phyloP scores from a whole-genome alignment of 495 filamentous ascomycete genomes.

The Aspergillus campestris region DNA sequence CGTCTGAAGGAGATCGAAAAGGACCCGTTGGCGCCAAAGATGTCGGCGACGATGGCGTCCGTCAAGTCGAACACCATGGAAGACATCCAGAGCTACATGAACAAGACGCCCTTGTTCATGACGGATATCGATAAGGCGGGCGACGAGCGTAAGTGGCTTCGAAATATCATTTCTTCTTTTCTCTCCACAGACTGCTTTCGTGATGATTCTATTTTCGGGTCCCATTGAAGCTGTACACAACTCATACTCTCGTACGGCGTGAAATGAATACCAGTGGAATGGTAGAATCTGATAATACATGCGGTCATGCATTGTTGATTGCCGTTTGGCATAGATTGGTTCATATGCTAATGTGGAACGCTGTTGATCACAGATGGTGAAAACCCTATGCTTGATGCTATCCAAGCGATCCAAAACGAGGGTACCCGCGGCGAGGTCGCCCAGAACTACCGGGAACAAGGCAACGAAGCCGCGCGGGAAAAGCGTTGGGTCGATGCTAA shows the following conservation, averaged over 20 bases:
- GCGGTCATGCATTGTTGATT: too few species aligned
- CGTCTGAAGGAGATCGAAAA: conserved; percentile 25
- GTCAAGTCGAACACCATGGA: conserved; percentile 55
- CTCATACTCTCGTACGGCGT: too few species aligned
- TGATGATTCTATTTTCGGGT: too few species aligned
- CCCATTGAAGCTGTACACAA: too few species aligned
- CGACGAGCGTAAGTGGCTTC: conserved; percentile 37
- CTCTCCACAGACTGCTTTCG: too few species aligned
- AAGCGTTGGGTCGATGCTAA: conserved; percentile 75
- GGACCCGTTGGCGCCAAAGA: conserved; percentile 25
- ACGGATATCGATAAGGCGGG: conserved; percentile 69
- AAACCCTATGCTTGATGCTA: conserved; percentile 73
- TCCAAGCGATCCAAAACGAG: conserved; percentile 86
- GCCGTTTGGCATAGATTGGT: not conserved
- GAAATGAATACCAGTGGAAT: too few species aligned
- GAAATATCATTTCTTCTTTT: conserved; percentile 1
- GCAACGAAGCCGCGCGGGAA: conserved; percentile 74
- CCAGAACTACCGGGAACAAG: conserved; percentile 71
- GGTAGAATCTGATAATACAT: too few species aligned
- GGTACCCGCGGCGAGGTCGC: conserved; percentile 77
- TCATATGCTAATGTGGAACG: not conserved
- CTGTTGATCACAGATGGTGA: conserved; percentile 35
- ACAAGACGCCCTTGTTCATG: conserved; percentile 89
- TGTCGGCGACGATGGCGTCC: conserved; percentile 54
- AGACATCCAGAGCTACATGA: conserved; percentile 66